Conservation (phyloP, 495 filamentous ascomycete genomes). For the Parachaetomium inaequale region DNA sequence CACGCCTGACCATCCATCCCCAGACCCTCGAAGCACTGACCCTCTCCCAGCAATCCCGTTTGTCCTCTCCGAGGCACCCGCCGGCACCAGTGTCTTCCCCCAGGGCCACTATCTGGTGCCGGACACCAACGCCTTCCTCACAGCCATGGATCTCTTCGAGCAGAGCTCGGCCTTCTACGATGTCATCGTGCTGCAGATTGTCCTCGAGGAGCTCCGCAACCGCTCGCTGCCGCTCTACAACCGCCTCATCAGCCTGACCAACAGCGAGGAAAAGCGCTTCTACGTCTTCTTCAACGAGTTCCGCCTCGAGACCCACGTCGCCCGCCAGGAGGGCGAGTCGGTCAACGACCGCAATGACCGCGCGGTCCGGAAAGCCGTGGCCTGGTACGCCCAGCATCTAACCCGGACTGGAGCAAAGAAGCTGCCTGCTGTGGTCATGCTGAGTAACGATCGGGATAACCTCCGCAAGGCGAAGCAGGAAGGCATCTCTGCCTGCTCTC, state of each 20-base stretch:
- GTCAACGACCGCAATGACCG: constrained; percentile 97
- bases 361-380: constrained; percentile 78
- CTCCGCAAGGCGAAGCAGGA: constrained; percentile 77
- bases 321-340: constrained; percentile 69
- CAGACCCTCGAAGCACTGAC: constrained; percentile 26
- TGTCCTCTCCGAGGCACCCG: constrained; percentile 80
- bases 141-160: constrained; percentile 95
- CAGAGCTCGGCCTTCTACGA: constrained; percentile 89
- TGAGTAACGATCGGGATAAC: constrained; percentile 89
- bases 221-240: constrained; percentile 93
- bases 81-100: constrained; percentile 73
- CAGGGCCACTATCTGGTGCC: constrained; percentile 93
- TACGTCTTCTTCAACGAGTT: constrained; percentile 99
- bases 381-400: constrained; percentile 86
- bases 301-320: constrained; percentile 81
- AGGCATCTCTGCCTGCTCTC: constrained; percentile 59
- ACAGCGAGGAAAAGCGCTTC: constrained; percentile 92
- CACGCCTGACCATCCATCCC: constrained; percentile 3
- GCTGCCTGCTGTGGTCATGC: constrained; percentile 78
- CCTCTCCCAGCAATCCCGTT: constrained; percentile 62
- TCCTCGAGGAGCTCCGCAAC: constrained; percentile 92
- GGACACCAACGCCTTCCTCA: constrained; percentile 93
- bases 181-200: constrained; percentile 90
- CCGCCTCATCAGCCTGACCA: constrained; percentile 80
- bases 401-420: constrained; percentile 55